These are phyloP conservation scores for Dujonia santamariae DNA, from an alignment of 1,139 yeast species.

Conservation along the genomic window DNA sequence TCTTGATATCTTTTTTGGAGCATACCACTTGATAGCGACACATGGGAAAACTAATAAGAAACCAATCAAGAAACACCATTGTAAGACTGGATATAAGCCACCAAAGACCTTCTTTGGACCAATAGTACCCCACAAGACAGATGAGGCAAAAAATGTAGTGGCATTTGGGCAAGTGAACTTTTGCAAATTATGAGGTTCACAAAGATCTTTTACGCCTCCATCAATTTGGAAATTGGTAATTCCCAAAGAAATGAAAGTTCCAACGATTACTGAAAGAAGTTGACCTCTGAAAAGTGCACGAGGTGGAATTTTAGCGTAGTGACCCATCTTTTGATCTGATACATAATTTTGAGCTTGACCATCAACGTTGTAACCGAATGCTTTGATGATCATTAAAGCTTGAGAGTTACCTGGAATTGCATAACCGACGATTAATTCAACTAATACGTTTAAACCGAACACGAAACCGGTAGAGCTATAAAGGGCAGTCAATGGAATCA, in stretches of 20 bases:
- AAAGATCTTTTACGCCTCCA: conserved; percentile 33
- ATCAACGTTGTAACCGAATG: conserved; percentile 57
- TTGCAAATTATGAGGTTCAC: conserved; percentile 39
- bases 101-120: conserved; percentile 53
- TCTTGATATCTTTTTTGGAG: conserved; percentile 25
- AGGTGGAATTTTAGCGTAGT: conserved; percentile 58
- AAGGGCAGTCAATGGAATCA: conserved; percentile 48
- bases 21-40: conserved; percentile 36
- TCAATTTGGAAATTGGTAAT: conserved; percentile 50
- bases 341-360: conserved; percentile 59
- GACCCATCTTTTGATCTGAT: conserved; percentile 57
- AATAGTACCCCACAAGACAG: conserved; percentile 62
- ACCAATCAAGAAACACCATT: conserved; percentile 55
- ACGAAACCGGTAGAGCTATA: conserved; percentile 53
- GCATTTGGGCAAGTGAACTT: conserved; percentile 50
- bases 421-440: conserved; percentile 59
- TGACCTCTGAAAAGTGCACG: conserved; percentile 58
- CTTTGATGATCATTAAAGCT: conserved; percentile 58
- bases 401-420: conserved; percentile 59
- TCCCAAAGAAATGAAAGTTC: conserved; percentile 47
- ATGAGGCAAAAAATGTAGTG: conserved; percentile 49
- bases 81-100: conserved; percentile 45
- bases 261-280: conserved; percentile 37
- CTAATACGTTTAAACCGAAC: conserved; percentile 56
- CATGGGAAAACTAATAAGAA: conserved; percentile 43